phyloP scores from a whole-genome alignment of 2,329 filamentous ascomycete genomes.

The Ophiostoma tasmaniense region DNA sequence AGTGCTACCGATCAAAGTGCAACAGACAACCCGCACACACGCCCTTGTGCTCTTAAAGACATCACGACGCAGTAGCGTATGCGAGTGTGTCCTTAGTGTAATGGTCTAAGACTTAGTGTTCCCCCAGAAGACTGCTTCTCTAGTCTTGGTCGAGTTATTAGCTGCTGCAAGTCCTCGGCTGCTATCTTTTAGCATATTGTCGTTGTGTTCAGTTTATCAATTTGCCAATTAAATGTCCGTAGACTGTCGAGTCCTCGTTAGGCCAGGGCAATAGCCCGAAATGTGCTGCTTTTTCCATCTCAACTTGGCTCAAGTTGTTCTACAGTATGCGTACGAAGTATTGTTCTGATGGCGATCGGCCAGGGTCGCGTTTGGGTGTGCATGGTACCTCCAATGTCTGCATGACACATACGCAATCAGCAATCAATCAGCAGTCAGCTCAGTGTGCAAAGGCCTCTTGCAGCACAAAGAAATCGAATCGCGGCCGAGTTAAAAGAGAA shows the following conservation, averaged over 20 bases:
- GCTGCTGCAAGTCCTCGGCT: background rate
- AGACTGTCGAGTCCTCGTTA: background rate
- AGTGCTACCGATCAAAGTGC: background rate
- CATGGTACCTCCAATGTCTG: background rate
- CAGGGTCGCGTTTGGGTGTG: background rate
- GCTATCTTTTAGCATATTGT: background rate
- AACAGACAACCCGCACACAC: background rate
- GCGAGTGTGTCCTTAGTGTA: slow-evolving; percentile 12
- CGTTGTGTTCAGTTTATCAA: background rate
- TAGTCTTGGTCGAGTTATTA: background rate
- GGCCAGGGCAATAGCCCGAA: background rate
- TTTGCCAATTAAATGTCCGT: slow-evolving; percentile 6
- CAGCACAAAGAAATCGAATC: background rate
- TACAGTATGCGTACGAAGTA: too few species aligned
- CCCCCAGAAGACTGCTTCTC: background rate
- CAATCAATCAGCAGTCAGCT: too few species aligned
- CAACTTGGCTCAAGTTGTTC: background rate
- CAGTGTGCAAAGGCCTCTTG: background rate
- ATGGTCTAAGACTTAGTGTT: slow-evolving; percentile 5
- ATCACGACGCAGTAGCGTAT: slow-evolving; percentile 16
- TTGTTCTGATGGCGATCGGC: background rate
- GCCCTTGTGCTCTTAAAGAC: background rate
- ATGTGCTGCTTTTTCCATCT: background rate
- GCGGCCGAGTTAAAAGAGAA: background rate
- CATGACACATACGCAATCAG: background rate